Percentiles rank a stretch among this genome's conserved stretches.
Conservation (phyloP, 1,139 yeast genomes). For the Diutina siamensis region DNA sequence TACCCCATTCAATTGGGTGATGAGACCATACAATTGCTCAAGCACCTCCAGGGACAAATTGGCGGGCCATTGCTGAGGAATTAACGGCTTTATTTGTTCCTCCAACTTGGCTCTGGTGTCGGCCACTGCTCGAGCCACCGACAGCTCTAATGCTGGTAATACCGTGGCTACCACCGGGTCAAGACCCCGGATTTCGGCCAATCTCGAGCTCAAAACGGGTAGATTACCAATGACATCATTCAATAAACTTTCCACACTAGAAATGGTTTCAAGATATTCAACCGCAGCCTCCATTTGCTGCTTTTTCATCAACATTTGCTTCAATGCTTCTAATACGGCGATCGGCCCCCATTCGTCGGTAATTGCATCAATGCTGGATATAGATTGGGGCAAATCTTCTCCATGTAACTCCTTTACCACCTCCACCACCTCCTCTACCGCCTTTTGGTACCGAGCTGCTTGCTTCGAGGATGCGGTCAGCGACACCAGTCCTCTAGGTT, state of each 20-base stretch:
- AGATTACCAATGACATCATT: not conserved
- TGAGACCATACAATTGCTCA: not conserved
- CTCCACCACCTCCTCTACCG: conserved; percentile 4
- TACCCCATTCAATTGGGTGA: not conserved
- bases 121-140: not conserved
- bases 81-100: not conserved
- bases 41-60: not conserved
- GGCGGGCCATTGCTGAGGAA: not conserved
- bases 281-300: not conserved
- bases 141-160: not conserved
- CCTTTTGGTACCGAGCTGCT: not conserved
- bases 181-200: not conserved
- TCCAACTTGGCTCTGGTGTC: not conserved
- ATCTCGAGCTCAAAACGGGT: not conserved
- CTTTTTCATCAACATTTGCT: not conserved
- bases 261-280: not conserved
- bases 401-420: not conserved
- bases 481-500: conserved; percentile 1
- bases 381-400: not conserved
- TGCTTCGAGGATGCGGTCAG: not conserved
- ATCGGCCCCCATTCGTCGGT: not conserved
- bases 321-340: not conserved
- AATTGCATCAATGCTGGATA: not conserved
- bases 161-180: not conserved
- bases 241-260: not conserved